Base-by-base conservation (phyloP, 805 yeast species). In the Candida orba region DNA sequence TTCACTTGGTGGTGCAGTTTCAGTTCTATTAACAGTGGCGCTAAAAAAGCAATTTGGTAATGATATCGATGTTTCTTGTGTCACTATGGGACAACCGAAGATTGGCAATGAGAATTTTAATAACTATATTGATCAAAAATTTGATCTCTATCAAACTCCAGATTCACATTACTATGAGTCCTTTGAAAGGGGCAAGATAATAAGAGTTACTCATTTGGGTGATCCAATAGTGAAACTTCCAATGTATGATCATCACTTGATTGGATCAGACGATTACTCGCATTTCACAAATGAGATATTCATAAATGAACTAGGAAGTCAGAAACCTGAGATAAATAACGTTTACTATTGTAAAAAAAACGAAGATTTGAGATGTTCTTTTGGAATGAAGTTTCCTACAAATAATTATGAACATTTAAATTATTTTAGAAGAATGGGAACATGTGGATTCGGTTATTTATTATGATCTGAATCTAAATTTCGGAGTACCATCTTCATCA, bases 261-360 rank as follows among this genome's bases (percentile, higher is more conserved):
- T 50, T 20, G 53, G 50, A 4, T 22, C 14, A 3, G 54, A 56
- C 13, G 37, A 23, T 10, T 58, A 52, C 29, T 6, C 20, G 1
- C 60, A 53, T 35, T 43, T 50, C 2, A 41, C 47, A 3, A 47
- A 48, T 37, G 60, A 58, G 41, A 47, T 58, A 8, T 58, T 48
- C 40, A 56, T 58, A 14, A 40, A 56, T 42, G 58, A 55, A 33
- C 25, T 46, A 23, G 54, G 56, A 3, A 34, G 29, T 6, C 51
- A 47, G 4, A 7, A 32, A 4, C 58, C 60, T 6, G 15, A 15
- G 1, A 23, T 47, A 6, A 34, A 41, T 14, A 91, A 82, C 0
- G 95, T 87, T 51, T 84, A 76, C 80, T 89, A 80, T 13, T 89
- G 76, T 48, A 72, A 65, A 0, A 89, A 89, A 43, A 87, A 66